Conservation (phyloP, 257 asterid genomes). For the Agastache rugosa region DNA sequence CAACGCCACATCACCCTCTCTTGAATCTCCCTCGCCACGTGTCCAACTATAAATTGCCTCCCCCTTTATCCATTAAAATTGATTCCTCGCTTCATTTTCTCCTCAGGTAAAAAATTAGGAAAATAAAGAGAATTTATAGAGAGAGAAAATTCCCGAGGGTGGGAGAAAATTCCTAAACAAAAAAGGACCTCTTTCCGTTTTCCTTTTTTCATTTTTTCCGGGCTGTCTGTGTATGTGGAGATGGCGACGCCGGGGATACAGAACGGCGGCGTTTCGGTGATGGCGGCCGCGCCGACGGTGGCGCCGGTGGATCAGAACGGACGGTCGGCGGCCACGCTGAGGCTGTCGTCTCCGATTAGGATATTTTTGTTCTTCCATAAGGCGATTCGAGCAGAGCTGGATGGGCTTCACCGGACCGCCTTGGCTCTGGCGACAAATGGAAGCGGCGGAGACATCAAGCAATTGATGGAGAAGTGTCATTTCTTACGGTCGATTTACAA, state of each 20-base stretch:
- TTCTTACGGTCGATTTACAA: slow-evolving; percentile 78
- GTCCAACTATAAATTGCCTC: slow-evolving; percentile 61
- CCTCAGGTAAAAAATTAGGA: not conserved
- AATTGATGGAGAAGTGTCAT: slow-evolving; percentile 66
- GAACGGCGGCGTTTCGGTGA: slow-evolving; percentile 60
- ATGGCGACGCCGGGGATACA: slow-evolving; percentile 69
- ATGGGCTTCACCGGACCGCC: slow-evolving; percentile 71
- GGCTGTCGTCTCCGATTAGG: slow-evolving; percentile 74
- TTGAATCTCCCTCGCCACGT: slow-evolving; percentile 57
- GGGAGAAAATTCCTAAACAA: slow-evolving; percentile 22
- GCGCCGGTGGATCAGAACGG: slow-evolving; percentile 55
- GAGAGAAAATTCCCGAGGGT: slow-evolving; percentile 42
- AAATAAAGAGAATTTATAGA: slow-evolving; percentile 33
- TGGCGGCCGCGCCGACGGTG: slow-evolving; percentile 49
- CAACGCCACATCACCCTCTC: slow-evolving; percentile 49
- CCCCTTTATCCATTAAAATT: slow-evolving; percentile 56
- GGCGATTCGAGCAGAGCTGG: slow-evolving; percentile 84
- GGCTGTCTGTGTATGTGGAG: not conserved
- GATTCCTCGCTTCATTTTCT: slow-evolving; percentile 40
- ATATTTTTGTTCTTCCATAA: slow-evolving; percentile 79
- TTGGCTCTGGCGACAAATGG: slow-evolving; percentile 65
- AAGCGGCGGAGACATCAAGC: slow-evolving; percentile 68
- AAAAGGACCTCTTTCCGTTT: slow-evolving; percentile 7
- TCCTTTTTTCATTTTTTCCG: not conserved
- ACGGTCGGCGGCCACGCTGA: slow-evolving; percentile 44